A percentile compares a stretch with the other conserved stretches of the same genome.
Conservation (phyloP, 1,284 basidiomycete genomes). For the Tausonia pullulans region DNA sequence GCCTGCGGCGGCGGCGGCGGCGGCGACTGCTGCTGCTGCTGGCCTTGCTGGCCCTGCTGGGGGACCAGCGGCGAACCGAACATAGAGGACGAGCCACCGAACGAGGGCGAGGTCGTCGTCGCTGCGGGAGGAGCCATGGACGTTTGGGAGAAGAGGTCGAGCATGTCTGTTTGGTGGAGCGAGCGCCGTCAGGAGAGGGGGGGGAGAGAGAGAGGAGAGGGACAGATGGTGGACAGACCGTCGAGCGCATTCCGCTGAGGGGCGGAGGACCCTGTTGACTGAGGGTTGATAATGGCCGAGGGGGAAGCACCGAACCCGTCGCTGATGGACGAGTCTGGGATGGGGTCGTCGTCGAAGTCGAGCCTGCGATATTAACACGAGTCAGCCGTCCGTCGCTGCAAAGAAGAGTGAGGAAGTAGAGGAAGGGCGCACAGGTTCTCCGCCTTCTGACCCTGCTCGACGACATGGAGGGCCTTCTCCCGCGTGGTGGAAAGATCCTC, state of each 20-base stretch:
- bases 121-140: background rate
- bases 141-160: slow-evolving; percentile 12
- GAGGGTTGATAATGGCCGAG: background rate
- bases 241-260: slow-evolving; percentile 13
- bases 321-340: slow-evolving; percentile 2
- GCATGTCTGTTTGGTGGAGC: slow-evolving; percentile 6
- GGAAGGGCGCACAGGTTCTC: slow-evolving; percentile 57
- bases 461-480: slow-evolving; percentile 77
- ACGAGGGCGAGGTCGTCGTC: background rate
- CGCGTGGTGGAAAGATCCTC: slow-evolving; percentile 44
- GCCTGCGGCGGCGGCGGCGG: background rate
- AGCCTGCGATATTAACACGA: slow-evolving; percentile 2
- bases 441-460: slow-evolving; percentile 77
- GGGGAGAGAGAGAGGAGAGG: background rate
- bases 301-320: background rate
- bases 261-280: background rate
- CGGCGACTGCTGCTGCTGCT: background rate
- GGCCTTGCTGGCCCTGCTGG: background rate
- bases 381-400: background rate
- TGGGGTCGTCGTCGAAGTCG: slow-evolving; percentile 16
- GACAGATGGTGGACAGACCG: background rate
- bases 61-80: background rate
- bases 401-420: background rate
- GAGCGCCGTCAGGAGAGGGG: background rate
- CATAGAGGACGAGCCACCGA: background rate